Conservation (phyloP, 129 eudicot species). For the Flaveria robusta region DNA sequence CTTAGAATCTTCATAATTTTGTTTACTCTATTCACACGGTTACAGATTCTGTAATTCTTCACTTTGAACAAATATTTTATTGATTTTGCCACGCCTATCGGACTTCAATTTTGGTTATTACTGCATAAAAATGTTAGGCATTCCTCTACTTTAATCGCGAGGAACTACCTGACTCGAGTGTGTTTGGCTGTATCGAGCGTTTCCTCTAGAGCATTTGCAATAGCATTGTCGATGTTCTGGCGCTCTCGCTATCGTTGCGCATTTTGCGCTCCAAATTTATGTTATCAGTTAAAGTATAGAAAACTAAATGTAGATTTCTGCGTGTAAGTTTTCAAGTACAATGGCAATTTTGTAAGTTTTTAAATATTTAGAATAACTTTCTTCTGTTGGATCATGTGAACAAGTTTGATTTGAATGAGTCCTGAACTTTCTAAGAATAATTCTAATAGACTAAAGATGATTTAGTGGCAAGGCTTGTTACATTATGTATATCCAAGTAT, state of each 20-base stretch:
- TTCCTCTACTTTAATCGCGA: neutral
- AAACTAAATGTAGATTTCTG: neutral
- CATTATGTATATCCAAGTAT: neutral
- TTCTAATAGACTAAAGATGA: neutral
- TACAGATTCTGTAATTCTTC: slow-evolving; percentile 5
- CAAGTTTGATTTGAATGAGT: neutral
- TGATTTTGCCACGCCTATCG: neutral
- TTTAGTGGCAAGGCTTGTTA: neutral
- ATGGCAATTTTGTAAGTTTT: neutral
- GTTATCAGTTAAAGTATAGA: slow-evolving; percentile 6
- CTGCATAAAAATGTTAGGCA: neutral
- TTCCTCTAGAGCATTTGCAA: neutral
- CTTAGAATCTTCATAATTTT: slow-evolving; percentile 1
- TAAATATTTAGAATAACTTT: neutral
- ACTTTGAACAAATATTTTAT: neutral
- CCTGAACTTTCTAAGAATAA: neutral
- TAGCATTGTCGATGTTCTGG: slow-evolving; percentile 7
- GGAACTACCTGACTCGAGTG: neutral
- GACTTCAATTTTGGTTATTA: neutral
- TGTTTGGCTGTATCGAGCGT: too few relatives aligned
- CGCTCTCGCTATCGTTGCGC: slow-evolving; percentile 15
- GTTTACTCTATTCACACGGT: neutral
- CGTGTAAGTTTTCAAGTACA: neutral
- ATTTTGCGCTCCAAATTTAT: neutral
- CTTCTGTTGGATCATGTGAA: neutral